Evolutionary conservation across 306 rosid genomes (phyloP).

Genomic region (Cucurbita argyrosperma): DNA sequence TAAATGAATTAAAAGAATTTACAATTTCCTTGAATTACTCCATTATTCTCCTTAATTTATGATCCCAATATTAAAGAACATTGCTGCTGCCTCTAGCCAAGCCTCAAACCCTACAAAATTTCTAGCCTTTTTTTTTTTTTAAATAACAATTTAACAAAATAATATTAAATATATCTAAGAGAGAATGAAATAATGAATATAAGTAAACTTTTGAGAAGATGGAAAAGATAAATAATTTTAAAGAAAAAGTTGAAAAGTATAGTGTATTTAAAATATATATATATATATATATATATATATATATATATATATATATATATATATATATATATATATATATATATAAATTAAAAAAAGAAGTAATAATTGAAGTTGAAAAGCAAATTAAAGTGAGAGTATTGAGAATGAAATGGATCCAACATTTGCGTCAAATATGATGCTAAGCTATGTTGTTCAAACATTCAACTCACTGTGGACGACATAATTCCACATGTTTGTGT

Average conservation of each 20-base stretch:
- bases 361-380: background rate
- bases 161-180: background rate
- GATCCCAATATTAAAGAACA: conserved; percentile 32
- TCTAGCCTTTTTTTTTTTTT: background rate
- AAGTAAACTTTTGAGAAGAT: background rate
- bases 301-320: too few species aligned
- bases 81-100: background rate
- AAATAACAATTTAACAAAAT: background rate
- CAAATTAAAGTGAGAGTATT: background rate
- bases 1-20: background rate
- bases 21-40: conserved; percentile 13
- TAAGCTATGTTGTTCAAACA: too few species aligned
- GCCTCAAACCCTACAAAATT: conserved; percentile 6
- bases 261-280: background rate
- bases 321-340: too few species aligned
- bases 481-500: background rate
- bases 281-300: too few species aligned
- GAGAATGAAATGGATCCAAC: background rate
- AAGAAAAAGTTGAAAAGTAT: background rate
- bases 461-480: background rate
- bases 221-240: background rate
- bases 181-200: background rate
- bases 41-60: conserved; percentile 16
- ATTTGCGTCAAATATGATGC: background rate
- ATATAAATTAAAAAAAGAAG: background rate